Evolutionary conservation across 1,139 yeast genomes (phyloP).

Genomic region (Pichia sp.): DNA sequence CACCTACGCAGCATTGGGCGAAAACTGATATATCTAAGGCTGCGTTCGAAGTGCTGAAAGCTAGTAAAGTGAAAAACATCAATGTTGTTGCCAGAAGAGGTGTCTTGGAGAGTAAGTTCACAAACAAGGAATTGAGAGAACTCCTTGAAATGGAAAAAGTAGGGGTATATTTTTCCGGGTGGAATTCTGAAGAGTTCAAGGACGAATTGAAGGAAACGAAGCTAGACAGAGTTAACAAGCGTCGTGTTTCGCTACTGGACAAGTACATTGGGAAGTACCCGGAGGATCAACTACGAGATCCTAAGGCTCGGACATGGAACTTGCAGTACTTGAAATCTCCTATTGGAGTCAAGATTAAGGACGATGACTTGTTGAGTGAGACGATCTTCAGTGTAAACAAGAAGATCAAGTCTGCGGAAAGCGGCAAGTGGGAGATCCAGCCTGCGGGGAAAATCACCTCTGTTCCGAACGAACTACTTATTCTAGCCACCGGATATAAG

Average conservation of each 20-base stretch:
- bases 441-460: conserved; percentile 39
- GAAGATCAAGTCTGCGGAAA: conserved; percentile 31
- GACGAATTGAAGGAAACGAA: conserved; percentile 37
- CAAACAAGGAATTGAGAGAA: conserved; percentile 89
- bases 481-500: conserved; percentile 80
- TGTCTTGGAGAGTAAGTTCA: conserved; percentile 75
- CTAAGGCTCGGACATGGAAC: conserved; percentile 47
- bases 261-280: conserved; percentile 36
- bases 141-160: conserved; percentile 55
- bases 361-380: conserved; percentile 40
- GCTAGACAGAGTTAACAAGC: conserved; percentile 60
- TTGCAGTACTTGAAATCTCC: conserved; percentile 72
- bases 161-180: conserved; percentile 53
- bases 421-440: conserved; percentile 32
- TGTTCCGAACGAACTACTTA: conserved; percentile 60
- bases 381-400: conserved; percentile 47
- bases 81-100: conserved; percentile 85
- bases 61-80: conserved; percentile 56
- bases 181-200: conserved; percentile 42
- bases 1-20: conserved; percentile 49
- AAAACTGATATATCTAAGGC: conserved; percentile 67
- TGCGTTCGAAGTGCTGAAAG: conserved; percentile 52
- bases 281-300: neutral
- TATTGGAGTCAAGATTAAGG: conserved; percentile 39
- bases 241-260: conserved; percentile 61